Evolutionary conservation across 805 yeast genomes (phyloP), one percentile per base, ranked within the genome.

Genomic region (Barnettozyma californica): DNA sequence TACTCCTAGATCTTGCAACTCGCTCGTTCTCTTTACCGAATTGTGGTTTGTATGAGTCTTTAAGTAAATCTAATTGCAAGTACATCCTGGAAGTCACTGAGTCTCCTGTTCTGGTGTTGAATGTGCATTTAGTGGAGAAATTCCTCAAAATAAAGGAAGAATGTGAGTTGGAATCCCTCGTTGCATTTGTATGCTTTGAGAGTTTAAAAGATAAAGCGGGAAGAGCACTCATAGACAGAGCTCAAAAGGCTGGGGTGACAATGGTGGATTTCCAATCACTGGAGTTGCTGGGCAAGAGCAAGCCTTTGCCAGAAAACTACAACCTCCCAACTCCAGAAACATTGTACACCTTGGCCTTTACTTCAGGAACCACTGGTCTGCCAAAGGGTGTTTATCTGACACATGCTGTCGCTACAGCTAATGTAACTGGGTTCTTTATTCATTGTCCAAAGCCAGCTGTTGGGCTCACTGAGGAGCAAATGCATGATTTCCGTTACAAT

Each of bases 331-430:
- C 57, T 52, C 65, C 74, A 46, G 70, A 75, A 5, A 76, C 74
- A 49, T 53, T 74, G 23, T 76, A 79, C 52, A 79, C 88, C 44
- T 75, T 83, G 47, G 80, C 81, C 61, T 83, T 81, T 65, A 83
- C 85, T 19, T 78, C 83, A 0, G 86, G 87, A 41, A 80, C 87
- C 19, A 79, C 85, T 10, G 89, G 90, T 38, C 71, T 80, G 31
- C 86, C 90, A 46, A 85, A 84, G 67, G 89, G 90, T 53, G 89
- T 82, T 16, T 77, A 80, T 43, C 67, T 83, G 49, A 72, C 81
- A n/a, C 89, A 84, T 53, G 64, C 62, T 37, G 81, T 78, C 54
- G 72, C 78, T 16, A 68, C 68, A 11, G 61, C 74, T 25, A 71
- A 71, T 47, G 57, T 64, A 21, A 57, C 67, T 7, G 64, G 60